Evolutionary conservation across 495 filamentous ascomycete species (phyloP), one percentile per base, ranked within the genome.

Genomic region (Daldinia concentrica): DNA sequence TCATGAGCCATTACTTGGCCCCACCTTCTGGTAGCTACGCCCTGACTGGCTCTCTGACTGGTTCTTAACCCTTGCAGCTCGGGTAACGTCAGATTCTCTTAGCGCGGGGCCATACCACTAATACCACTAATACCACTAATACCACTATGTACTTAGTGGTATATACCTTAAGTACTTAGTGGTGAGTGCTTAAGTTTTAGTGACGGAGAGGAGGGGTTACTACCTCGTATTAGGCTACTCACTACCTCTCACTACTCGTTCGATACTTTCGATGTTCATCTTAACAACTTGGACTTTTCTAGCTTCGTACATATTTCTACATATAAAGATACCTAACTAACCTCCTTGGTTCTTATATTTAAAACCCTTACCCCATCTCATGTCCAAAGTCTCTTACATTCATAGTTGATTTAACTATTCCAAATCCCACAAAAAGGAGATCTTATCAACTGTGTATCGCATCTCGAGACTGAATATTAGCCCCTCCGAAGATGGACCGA

Each of bases 401-500:
- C n/a, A 36, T 14, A 36, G 11, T 36, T 36, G 34, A 36, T 36
- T 36, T 36, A 36, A 36, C 41, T 19, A 7, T 48, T 17, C 6
- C 2, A 48, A 17, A 48, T 26, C 43, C 43, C 43, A 45, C 19
- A 34, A 34, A 34, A 54, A 19, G 17, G 15, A 27, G 1, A 54
- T 6, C 50, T 48, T 24, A 48, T 30, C 50, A 54, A 54, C 26
- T 54, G 43, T 48, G 43, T 48, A 48, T 22, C 43, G 19, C 43
- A 48, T 48, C 43, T 48, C 19, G 7, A 48, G 9, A 66, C 43
- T 24, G n/a, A 66, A 54, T 43, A 48, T 48, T 24, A 34, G 22
- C 34, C 5, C 12, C 45, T 32, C 50, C 30, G 30, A 48, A 64
- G n/a, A 78, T 78, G 76, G 74, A 78, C 56, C 68, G 76, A 76